Evolutionary conservation across 345 rosid species (phyloP).

Genomic region (Boechera retrofracta): DNA sequence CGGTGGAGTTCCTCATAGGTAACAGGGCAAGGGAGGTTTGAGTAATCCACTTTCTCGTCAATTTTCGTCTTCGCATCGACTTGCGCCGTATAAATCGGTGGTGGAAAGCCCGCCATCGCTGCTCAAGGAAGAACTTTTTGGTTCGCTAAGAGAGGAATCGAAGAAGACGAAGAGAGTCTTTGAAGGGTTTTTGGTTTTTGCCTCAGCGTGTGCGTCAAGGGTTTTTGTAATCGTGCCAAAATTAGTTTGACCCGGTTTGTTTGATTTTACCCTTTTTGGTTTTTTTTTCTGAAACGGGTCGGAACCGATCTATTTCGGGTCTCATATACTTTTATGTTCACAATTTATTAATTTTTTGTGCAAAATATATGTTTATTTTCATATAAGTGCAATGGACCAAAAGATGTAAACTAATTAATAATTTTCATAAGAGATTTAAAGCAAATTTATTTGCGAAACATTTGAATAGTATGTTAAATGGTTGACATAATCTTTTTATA

Average conservation of each 20-base stretch:
- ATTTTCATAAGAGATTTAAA: no score
- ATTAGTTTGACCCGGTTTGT: neutral
- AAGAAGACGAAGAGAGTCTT: neutral
- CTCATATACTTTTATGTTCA: neutral
- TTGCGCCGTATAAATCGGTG: slow-evolving; percentile 39
- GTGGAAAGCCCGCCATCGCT: slow-evolving; percentile 55
- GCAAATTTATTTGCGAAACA: no score
- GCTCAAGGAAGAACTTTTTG: neutral
- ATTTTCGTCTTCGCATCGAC: slow-evolving; percentile 34
- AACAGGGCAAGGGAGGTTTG: slow-evolving; percentile 81
- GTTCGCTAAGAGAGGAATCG: neutral
- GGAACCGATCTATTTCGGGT: neutral
- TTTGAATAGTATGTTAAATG: no score
- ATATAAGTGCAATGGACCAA: no score
- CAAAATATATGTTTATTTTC: no score
- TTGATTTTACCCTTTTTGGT: neutral
- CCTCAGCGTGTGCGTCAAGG: neutral
- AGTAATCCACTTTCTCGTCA: slow-evolving; percentile 65
- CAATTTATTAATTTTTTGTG: no score
- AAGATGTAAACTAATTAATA: no score
- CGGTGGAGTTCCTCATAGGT: slow-evolving; percentile 83
- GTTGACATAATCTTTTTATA: no score
- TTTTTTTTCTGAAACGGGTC: neutral
- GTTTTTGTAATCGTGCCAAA: neutral
- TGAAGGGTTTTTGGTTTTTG: slow-evolving; percentile 11